Percentiles rank a stretch among this genome's conserved stretches.
Conservation (phyloP, 2,329 filamentous ascomycete species). For the Alternaria dauci region DNA sequence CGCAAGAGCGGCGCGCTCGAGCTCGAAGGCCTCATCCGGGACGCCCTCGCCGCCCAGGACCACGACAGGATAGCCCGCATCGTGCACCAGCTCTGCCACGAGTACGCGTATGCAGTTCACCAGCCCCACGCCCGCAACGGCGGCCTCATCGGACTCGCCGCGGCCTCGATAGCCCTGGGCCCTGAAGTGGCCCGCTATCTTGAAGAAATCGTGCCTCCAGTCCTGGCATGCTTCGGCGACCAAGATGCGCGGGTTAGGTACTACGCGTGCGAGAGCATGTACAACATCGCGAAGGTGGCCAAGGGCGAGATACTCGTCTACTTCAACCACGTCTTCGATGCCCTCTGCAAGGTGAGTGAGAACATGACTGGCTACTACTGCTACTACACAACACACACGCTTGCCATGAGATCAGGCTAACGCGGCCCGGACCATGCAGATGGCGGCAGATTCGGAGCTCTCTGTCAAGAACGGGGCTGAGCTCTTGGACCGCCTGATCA, state of each 20-base stretch:
- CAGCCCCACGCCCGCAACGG: slow-evolving; percentile 97
- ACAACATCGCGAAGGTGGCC: slow-evolving; percentile 98
- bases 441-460: slow-evolving; percentile 93
- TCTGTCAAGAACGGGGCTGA: slow-evolving; percentile 99
- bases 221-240: slow-evolving; percentile 95
- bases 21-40: slow-evolving; percentile 88
- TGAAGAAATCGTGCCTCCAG: slow-evolving; percentile 92
- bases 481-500: slow-evolving; percentile 90
- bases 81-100: slow-evolving; percentile 94
- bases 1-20: slow-evolving; percentile 95
- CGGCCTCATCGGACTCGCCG: slow-evolving; percentile 92
- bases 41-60: slow-evolving; percentile 78
- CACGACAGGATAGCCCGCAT: slow-evolving; percentile 83
- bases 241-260: slow-evolving; percentile 97
- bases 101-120: slow-evolving; percentile 96
- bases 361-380: background rate
- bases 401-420: slow-evolving; percentile 25
- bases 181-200: slow-evolving; percentile 90
- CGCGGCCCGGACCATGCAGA: slow-evolving; percentile 58
- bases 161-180: slow-evolving; percentile 93
- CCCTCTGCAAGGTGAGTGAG: slow-evolving; percentile 82
- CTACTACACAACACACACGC: background rate
- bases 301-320: slow-evolving; percentile 97
- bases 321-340: slow-evolving; percentile 98
- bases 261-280: slow-evolving; percentile 99